Evolutionary conservation across 371 early-diverging fungal genomes (phyloP).

Genomic region (Blakeslea trispora): DNA sequence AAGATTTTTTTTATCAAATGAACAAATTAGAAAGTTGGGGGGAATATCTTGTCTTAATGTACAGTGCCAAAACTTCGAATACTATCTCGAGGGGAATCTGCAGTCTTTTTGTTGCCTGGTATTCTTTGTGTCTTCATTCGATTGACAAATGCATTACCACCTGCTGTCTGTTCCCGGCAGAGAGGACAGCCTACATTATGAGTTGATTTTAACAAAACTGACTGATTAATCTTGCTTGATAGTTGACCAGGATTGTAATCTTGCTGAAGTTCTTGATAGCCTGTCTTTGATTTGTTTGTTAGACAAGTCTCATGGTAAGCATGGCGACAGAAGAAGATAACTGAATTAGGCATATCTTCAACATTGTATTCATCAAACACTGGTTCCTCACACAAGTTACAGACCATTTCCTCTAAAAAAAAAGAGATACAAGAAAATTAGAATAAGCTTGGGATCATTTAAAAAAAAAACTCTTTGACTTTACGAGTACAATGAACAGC

Average conservation of each 20-base stretch:
- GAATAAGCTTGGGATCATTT: no score
- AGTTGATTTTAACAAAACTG: slow-evolving; percentile 54
- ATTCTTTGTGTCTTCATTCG: slow-evolving; percentile 46
- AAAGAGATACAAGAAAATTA: no score
- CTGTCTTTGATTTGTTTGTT: slow-evolving; percentile 25
- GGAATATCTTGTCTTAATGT: slow-evolving; percentile 16
- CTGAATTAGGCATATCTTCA: slow-evolving; percentile 40
- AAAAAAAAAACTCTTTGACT: not conserved
- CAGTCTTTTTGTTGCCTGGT: slow-evolving; percentile 8
- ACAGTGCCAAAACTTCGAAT: slow-evolving; percentile 46
- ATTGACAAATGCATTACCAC: slow-evolving; percentile 54
- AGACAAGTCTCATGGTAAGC: slow-evolving; percentile 73
- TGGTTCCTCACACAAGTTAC: slow-evolving; percentile 63
- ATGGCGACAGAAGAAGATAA: slow-evolving; percentile 80
- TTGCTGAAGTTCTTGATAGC: slow-evolving; percentile 12
- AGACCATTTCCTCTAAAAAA: slow-evolving; percentile 56
- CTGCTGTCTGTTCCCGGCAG: slow-evolving; percentile 57
- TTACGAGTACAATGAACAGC: slow-evolving; percentile 62
- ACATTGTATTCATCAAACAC: slow-evolving; percentile 48
- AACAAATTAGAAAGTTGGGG: no score
- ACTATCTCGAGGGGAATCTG: slow-evolving; percentile 31
- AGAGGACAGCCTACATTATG: slow-evolving; percentile 55
- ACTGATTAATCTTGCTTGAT: slow-evolving; percentile 56
- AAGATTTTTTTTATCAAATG: no score
- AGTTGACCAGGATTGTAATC: slow-evolving; percentile 32